A percentile compares a stretch with the other conserved stretches of the same genome.
Conservation (phyloP, 352 stramenopile genomes). For the Blastocystis hominis region DNA sequence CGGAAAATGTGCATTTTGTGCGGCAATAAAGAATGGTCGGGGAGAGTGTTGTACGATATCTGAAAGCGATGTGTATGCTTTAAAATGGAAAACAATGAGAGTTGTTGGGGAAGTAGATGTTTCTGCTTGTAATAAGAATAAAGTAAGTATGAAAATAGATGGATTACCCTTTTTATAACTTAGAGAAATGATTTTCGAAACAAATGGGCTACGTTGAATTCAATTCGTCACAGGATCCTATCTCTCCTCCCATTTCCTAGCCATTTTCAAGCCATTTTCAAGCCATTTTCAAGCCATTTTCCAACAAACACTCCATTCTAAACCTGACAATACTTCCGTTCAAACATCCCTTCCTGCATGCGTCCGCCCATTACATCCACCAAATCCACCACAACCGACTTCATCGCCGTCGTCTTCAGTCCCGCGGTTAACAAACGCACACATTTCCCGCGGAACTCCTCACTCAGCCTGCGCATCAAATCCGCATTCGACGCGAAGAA, state of each 20-base stretch:
- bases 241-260: too few relatives aligned
- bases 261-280: neutral
- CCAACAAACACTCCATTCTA: constrained; percentile 33
- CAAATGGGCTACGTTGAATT: too few relatives aligned
- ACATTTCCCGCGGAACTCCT: constrained; percentile 12
- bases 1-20: neutral
- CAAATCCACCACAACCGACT: constrained; percentile 6
- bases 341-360: neutral
- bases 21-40: too few relatives aligned
- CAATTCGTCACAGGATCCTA: too few relatives aligned
- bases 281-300: neutral
- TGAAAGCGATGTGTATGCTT: too few relatives aligned
- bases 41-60: too few relatives aligned
- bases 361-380: neutral
- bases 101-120: too few relatives aligned
- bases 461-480: neutral
- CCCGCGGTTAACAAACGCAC: neutral
- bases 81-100: too few relatives aligned
- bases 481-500: neutral
- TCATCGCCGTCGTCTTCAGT: neutral
- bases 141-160: too few relatives aligned
- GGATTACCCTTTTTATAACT: too few relatives aligned
- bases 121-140: too few relatives aligned
- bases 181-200: too few relatives aligned
- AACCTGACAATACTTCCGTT: constrained; percentile 36